Evolutionary conservation across 306 rosid species (phyloP).

Genomic region (cucumber (Cucumis sativus)): DNA sequence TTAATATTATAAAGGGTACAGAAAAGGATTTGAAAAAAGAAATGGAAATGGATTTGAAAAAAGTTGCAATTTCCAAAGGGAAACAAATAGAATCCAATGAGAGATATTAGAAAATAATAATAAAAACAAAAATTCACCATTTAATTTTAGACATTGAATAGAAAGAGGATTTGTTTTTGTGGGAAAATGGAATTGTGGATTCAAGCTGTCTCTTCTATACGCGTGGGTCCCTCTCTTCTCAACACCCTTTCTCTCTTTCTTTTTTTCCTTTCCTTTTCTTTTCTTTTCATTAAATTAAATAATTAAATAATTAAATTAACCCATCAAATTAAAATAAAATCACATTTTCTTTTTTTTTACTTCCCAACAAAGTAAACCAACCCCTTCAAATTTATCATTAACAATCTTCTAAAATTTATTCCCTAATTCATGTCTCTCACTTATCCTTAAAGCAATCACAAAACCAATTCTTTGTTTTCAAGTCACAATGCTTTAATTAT

Average conservation of each 20-base stretch:
- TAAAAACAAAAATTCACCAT: background rate
- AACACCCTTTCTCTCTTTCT: too few species aligned
- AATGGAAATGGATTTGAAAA: slow-evolving; percentile 14
- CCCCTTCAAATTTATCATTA: background rate
- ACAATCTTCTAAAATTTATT: background rate
- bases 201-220: slow-evolving; percentile 30
- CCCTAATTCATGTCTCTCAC: background rate
- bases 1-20: background rate
- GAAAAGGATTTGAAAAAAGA: too few species aligned
- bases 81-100: slow-evolving; percentile 48
- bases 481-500: background rate
- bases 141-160: background rate
- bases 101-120: background rate
- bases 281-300: slow-evolving; percentile 10
- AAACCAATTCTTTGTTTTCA: background rate
- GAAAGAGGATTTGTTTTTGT: background rate
- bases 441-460: background rate
- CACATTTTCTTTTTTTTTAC: background rate
- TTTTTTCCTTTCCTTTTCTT: too few species aligned
- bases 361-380: slow-evolving; percentile 49
- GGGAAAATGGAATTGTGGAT: slow-evolving; percentile 12
- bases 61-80: slow-evolving; percentile 28
- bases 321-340: too few species aligned
- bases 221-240: slow-evolving; percentile 22
- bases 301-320: too few species aligned